Evolutionary conservation across 345 rosid species (phyloP).

Genomic region (Aurinia saxatilis): DNA sequence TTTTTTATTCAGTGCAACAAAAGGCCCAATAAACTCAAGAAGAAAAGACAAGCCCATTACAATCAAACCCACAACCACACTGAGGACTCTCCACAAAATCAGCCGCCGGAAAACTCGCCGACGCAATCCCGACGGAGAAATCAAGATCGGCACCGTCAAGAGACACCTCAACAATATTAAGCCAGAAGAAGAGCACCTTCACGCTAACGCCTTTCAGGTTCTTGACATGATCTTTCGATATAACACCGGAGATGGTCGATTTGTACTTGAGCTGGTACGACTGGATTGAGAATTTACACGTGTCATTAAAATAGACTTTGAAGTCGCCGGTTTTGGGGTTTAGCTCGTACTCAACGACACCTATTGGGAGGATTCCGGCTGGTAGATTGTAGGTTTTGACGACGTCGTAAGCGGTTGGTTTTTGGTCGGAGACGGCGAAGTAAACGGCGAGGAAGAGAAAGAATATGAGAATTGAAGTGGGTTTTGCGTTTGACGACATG

Average conservation of each 20-base stretch:
- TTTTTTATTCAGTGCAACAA: not conserved
- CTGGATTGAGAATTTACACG: constrained; percentile 45
- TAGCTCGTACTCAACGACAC: constrained; percentile 44
- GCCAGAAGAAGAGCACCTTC: constrained; percentile 52
- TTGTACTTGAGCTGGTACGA: constrained; percentile 51
- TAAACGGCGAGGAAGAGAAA: not conserved
- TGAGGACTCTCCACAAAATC: constrained; percentile 70
- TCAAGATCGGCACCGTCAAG: constrained; percentile 35
- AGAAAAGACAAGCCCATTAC: constrained; percentile 29
- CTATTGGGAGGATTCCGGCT: constrained; percentile 56
- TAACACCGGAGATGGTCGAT: constrained; percentile 43
- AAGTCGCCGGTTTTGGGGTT: constrained; percentile 52
- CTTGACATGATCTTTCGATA: constrained; percentile 34
- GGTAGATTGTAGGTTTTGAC: constrained; percentile 50
- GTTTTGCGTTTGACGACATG: constrained; percentile 11
- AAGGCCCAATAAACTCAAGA: constrained; percentile 8
- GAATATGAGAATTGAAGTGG: not conserved
- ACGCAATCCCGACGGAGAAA: constrained; percentile 65
- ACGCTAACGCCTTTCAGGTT: constrained; percentile 53
- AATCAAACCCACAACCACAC: constrained; percentile 82
- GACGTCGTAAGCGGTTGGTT: constrained; percentile 42
- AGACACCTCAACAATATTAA: constrained; percentile 39
- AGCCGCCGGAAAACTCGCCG: constrained; percentile 39
- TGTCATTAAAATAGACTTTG: constrained; percentile 30
- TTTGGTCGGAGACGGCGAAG: not conserved